Conservation (phyloP, 1,139 yeast species). For the Yamadazyma taylorii region DNA sequence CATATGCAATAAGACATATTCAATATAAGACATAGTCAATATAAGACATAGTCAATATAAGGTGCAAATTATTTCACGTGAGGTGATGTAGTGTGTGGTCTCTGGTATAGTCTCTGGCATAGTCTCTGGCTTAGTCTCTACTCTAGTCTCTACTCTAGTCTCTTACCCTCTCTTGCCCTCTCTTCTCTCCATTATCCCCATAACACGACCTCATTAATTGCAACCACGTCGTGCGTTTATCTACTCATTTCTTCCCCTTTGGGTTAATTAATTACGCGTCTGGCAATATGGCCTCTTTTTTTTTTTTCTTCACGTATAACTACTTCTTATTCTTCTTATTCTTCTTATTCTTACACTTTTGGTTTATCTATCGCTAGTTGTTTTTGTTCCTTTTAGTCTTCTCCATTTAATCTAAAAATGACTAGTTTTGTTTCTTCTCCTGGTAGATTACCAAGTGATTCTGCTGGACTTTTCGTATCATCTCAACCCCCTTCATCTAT, state of each 20-base stretch:
- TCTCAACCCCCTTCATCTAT: slow-evolving; percentile 48
- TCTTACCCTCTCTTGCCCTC: too few species aligned
- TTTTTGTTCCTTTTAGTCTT: slow-evolving; percentile 3
- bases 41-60: too few species aligned
- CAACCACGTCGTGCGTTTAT: slow-evolving; percentile 1
- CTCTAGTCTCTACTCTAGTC: too few species aligned
- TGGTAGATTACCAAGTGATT: slow-evolving; percentile 46
- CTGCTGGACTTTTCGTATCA: slow-evolving; percentile 43
- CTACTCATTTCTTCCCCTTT: slow-evolving; percentile 5
- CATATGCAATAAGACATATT: too few species aligned
- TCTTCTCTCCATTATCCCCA: too few species aligned
- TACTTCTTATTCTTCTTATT: neutral
- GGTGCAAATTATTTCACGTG: too few species aligned
- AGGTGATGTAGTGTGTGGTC: too few species aligned
- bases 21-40: too few species aligned
- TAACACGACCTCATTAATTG: too few species aligned
- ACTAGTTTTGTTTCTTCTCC: slow-evolving; percentile 50
- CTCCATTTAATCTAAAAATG: too few species aligned
- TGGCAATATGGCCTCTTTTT: slow-evolving; percentile 1
- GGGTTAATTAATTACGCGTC: slow-evolving; percentile 27
- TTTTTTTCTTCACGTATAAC: neutral
- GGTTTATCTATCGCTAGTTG: slow-evolving; percentile 1
- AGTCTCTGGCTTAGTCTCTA: too few species aligned
- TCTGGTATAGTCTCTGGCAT: too few species aligned
- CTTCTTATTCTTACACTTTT: neutral